Conservation (phyloP, 1,284 basidiomycete genomes). For the Malassezia arunalokei region DNA sequence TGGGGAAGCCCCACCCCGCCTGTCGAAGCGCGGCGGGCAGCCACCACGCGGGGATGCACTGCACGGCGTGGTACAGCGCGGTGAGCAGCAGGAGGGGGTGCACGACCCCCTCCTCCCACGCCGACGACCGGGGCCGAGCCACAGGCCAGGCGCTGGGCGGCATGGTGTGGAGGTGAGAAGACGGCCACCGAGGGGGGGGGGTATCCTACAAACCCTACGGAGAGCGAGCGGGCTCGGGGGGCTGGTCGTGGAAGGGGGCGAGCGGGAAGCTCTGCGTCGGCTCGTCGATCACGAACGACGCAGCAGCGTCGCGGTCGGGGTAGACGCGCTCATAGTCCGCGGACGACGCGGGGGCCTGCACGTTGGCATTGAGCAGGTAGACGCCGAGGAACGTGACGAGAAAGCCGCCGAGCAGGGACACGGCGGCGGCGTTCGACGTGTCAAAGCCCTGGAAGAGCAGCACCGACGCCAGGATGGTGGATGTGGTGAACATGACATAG, state of each 20-base stretch:
- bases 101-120: conserved; percentile 4
- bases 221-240: not conserved
- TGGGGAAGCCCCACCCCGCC: not conserved
- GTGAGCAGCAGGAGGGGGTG: not conserved
- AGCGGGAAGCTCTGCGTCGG: not conserved
- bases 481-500: conserved; percentile 95
- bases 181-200: too few relatives aligned
- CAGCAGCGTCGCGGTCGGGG: not conserved
- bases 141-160: not conserved
- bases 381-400: conserved; percentile 44
- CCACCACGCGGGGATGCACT: not conserved
- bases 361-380: conserved; percentile 43
- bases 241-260: conserved; percentile 1
- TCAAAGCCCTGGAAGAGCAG: conserved; percentile 96
- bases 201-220: too few relatives aligned
- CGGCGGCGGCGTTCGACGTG: conserved; percentile 61
- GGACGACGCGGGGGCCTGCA: not conserved
- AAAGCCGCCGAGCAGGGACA: conserved; percentile 43
- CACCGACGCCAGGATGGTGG: conserved; percentile 83
- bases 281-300: not conserved
- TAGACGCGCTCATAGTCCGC: not conserved
- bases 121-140: not conserved
- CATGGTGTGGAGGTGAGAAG: not conserved
- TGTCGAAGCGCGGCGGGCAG: not conserved
- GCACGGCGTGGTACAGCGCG: not conserved